These are phyloP conservation scores for Apiosordaria backusii DNA, from an alignment of 495 filamentous ascomycete species.

Conservation along the genomic window DNA sequence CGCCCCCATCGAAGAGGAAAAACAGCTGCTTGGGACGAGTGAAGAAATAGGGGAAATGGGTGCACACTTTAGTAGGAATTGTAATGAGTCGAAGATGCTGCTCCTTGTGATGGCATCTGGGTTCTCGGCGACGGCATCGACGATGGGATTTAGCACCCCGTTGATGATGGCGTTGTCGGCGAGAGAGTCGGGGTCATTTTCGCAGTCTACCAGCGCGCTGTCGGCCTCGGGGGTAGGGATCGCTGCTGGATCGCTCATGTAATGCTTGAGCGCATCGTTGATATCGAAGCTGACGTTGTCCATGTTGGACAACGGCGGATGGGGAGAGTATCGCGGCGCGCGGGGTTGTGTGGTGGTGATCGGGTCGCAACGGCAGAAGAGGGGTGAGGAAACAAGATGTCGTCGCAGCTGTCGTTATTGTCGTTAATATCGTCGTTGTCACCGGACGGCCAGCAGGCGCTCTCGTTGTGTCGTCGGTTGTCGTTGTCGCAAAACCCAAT, in stretches of 20 bases:
- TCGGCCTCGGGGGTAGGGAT: conserved; percentile 88
- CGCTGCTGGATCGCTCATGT: conserved; percentile 83
- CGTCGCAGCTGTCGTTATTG: neutral
- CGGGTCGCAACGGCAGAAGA: neutral
- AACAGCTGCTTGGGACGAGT: neutral
- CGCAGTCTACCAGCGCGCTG: conserved; percentile 79
- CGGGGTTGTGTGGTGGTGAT: conserved; percentile 13
- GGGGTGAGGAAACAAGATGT: neutral
- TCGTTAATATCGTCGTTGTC: conserved; percentile 12
- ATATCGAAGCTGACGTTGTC: conserved; percentile 83
- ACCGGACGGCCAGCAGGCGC: conserved; percentile 16
- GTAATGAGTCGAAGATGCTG: conserved; percentile 82
- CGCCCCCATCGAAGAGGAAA: conserved; percentile 9
- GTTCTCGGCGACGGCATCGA: conserved; percentile 87
- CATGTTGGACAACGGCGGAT: conserved; percentile 52
- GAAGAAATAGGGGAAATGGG: conserved; percentile 49
- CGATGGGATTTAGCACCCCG: conserved; percentile 81
- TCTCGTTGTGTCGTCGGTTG: conserved; percentile 6
- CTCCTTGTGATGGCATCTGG: conserved; percentile 79
- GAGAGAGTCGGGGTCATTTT: conserved; percentile 83
- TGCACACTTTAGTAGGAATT: conserved; percentile 94
- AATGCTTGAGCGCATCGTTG: conserved; percentile 90
- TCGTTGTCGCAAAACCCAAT: conserved; percentile 17
- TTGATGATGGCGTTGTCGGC: conserved; percentile 72
- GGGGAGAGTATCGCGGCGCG: conserved; percentile 15